Base-by-base conservation (phyloP, 1,284 basidiomycete genomes). In the Vanrija humicola region DNA sequence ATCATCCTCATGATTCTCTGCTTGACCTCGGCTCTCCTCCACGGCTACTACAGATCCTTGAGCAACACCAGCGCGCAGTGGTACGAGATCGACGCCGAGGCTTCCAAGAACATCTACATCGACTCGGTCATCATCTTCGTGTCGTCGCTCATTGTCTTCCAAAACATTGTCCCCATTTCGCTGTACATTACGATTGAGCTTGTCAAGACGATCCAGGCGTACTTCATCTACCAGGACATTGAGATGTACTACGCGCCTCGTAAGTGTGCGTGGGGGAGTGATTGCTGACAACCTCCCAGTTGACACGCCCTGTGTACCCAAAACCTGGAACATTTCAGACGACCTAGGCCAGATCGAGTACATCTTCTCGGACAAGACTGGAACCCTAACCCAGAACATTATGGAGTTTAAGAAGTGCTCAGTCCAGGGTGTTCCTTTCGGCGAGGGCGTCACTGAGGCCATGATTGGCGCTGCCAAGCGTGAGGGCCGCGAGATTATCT, bases 391-490 rank as follows among this genome's bases (percentile, higher is more conserved):
- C 3, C 91, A 97, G 76, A 98, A 94, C 77, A 79, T 96, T 63
- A 98, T 98, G 94, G 94, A 97, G 79, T 97, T 96, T 78, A 93
- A 97, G 74, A 93, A 91, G 73, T 96, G 92, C 67, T 95, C 91
- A 0, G 83, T 97, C 62, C 79, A 86, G 55, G 94, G 93, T 3
- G 78, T 90, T 0, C 68, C 85, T 0, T 97, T 96, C 67, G 94
- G 92, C 16, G 93, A 98, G 67, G 94, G 93, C 12, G 74, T 98
- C 56, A 97, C 94, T 0, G 95, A 98, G 75, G 94, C 93, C 0
- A 93, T 95, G 79, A 84, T 91, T 39, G 94, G 95, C 21, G 88
- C 91, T 0, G 89, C 90, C 12, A 89, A 87, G 62, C 83, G 94
- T 5, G 83, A 89, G 63, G 91, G 91, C 16, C 82, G 82, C 55